phyloP scores from a whole-genome alignment of 2,329 filamentous ascomycete species.

The Paecilomyces sp. region DNA sequence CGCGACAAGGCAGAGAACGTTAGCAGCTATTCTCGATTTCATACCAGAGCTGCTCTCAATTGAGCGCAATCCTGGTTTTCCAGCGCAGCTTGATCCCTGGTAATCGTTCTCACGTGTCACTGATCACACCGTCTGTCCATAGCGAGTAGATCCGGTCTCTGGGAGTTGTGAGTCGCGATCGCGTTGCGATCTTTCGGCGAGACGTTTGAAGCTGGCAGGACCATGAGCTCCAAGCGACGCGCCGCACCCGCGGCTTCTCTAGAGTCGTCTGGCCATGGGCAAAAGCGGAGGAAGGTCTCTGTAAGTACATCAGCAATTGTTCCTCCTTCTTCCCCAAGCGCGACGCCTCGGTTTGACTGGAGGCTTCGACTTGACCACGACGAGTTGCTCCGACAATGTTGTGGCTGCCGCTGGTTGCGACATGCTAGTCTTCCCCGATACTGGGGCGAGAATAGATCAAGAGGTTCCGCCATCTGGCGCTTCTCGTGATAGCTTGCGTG shows the following conservation, averaged over 20 bases:
- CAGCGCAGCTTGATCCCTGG: background rate
- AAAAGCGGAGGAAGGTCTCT: slow-evolving; percentile 53
- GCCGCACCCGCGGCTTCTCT: slow-evolving; percentile 40
- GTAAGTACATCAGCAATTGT: slow-evolving; percentile 38
- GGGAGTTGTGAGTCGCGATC: background rate
- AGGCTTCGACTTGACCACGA: background rate
- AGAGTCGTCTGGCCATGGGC: slow-evolving; percentile 46
- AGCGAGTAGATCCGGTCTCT: background rate
- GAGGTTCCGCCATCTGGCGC: background rate
- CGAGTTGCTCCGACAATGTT: background rate
- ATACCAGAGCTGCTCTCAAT: background rate
- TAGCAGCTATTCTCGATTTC: background rate
- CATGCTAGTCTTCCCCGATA: background rate
- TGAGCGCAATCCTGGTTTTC: background rate
- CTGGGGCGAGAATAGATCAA: background rate
- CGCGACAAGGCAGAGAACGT: background rate
- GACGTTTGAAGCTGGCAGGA: background rate
- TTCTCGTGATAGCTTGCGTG: background rate
- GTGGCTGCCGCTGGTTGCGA: background rate
- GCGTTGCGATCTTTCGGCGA: slow-evolving; percentile 2
- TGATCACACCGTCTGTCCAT: background rate
- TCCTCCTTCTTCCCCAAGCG: background rate
- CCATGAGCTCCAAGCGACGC: slow-evolving; percentile 49
- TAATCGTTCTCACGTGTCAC: background rate
- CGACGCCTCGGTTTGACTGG: background rate